These are phyloP conservation scores for Diaporthe sp. DNA, from an alignment of 2,329 filamentous ascomycete species.

Conservation along the genomic window DNA sequence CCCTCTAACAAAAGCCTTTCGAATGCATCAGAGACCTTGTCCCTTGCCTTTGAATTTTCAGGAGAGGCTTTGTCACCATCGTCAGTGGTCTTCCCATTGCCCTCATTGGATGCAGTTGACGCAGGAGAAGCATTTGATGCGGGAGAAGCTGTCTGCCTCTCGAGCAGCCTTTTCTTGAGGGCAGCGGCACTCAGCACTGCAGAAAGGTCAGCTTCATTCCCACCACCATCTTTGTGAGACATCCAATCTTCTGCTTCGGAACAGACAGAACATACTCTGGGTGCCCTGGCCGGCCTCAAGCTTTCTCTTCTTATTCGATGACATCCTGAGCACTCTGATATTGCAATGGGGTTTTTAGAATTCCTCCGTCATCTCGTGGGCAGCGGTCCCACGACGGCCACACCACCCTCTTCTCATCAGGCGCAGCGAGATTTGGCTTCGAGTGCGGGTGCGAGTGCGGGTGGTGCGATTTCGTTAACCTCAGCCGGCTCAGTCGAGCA, in stretches of 20 bases:
- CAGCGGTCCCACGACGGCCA: neutral
- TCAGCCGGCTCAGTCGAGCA: neutral
- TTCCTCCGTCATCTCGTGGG: neutral
- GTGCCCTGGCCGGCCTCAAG: constrained; percentile 47
- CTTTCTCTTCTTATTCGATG: constrained; percentile 51
- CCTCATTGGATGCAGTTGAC: constrained; percentile 12
- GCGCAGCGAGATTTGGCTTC: neutral
- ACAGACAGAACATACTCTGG: constrained; percentile 45
- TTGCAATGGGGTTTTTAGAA: neutral
- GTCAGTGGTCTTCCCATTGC: neutral
- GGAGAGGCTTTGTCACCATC: neutral
- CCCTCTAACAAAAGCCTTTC: constrained; percentile 32
- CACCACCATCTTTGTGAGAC: constrained; percentile 1
- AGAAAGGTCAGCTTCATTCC: neutral
- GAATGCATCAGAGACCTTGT: neutral
- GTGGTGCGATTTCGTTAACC: neutral
- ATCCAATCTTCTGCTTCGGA: constrained; percentile 12
- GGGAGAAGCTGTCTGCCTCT: constrained; percentile 35
- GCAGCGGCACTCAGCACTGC: constrained; percentile 57
- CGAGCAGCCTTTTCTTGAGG: constrained; percentile 51
- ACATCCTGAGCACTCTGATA: constrained; percentile 37
- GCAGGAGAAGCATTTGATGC: constrained; percentile 6
- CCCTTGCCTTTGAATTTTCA: neutral
- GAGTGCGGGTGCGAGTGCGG: neutral
- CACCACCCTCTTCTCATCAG: neutral